Evolutionary conservation across 2,329 filamentous ascomycete genomes (phyloP).

Genomic region (Paraphoma chrysanthemicola): DNA sequence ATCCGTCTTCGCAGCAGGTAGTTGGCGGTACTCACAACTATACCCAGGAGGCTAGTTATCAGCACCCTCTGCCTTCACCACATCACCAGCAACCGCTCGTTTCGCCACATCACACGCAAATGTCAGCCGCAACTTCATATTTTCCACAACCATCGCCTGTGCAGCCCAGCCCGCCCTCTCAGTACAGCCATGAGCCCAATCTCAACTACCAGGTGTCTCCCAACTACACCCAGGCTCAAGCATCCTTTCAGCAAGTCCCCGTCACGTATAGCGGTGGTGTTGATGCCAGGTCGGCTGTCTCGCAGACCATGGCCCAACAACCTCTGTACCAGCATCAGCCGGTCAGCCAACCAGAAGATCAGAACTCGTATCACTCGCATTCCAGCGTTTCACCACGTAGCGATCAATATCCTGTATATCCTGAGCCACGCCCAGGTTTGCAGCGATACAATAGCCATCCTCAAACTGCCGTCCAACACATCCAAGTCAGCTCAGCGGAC

Average conservation of each 20-base stretch:
- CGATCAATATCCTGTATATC: conserved; percentile 32
- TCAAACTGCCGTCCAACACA: conserved; percentile 23
- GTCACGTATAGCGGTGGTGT: conserved; percentile 30
- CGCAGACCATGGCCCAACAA: conserved; percentile 29
- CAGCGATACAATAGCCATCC: conserved; percentile 34
- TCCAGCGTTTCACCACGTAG: conserved; percentile 29
- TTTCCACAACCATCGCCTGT: conserved; percentile 40
- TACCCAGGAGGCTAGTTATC: conserved; percentile 33
- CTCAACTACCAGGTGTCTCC: conserved; percentile 24
- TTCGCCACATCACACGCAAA: conserved; percentile 38
- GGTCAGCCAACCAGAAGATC: conserved; percentile 27
- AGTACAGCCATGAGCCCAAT: conserved; percentile 29
- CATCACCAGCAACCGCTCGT: conserved; percentile 39
- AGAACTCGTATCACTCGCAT: conserved; percentile 28
- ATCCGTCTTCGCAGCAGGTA: conserved; percentile 21
- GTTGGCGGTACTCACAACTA: conserved; percentile 24
- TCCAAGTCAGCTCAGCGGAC: conserved; percentile 23
- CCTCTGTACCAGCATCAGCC: conserved; percentile 32
- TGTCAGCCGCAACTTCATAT: conserved; percentile 38
- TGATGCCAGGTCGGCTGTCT: conserved; percentile 25
- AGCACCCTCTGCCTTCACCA: conserved; percentile 40
- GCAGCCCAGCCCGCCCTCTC: conserved; percentile 28
- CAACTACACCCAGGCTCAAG: conserved; percentile 28
- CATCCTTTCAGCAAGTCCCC: conserved; percentile 34
- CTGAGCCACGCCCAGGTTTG: conserved; percentile 25